Conservation (phyloP, 192 early-diverging fungal genomes). For the Backusella parvicylindrica region DNA sequence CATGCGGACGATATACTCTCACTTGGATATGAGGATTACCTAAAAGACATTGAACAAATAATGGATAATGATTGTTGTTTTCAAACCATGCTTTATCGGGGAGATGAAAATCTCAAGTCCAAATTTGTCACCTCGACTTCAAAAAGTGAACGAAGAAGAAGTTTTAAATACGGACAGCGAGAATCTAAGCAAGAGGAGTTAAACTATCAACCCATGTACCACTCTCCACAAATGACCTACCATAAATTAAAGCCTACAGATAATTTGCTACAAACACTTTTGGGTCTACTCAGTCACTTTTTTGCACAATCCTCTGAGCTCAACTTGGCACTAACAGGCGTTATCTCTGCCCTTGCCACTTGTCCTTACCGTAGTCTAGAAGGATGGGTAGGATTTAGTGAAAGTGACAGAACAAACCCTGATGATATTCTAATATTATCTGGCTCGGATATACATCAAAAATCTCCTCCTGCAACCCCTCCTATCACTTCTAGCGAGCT, state of each 20-base stretch:
- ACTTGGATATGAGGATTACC: conserved; percentile 54
- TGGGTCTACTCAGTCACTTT: conserved; percentile 68
- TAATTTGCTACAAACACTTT: conserved; percentile 64
- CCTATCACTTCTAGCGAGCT: not conserved
- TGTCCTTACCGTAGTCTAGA: conserved; percentile 73
- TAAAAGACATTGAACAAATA: conserved; percentile 46
- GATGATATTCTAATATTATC: conserved; percentile 33
- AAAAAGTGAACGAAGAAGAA: conserved; percentile 40
- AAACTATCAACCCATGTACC: conserved; percentile 17
- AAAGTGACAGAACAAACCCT: conserved; percentile 37
- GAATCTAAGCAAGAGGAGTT: conserved; percentile 21
- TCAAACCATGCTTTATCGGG: conserved; percentile 10
- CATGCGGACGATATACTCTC: conserved; percentile 38
- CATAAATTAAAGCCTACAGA: conserved; percentile 49
- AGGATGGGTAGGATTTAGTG: conserved; percentile 62
- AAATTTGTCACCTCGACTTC: conserved; percentile 7
- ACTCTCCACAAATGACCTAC: conserved; percentile 18
- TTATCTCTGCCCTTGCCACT: conserved; percentile 75
- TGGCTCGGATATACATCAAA: not conserved
- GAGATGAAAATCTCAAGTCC: not conserved
- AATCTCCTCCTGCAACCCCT: not conserved
- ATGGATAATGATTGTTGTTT: conserved; percentile 50
- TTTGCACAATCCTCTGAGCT: conserved; percentile 85
- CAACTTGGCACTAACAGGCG: conserved; percentile 89
- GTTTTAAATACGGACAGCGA: conserved; percentile 49